Evolutionary conservation across 1,284 basidiomycete genomes (phyloP).

Genomic region (Ceratorhiza oryzae-sativae): DNA sequence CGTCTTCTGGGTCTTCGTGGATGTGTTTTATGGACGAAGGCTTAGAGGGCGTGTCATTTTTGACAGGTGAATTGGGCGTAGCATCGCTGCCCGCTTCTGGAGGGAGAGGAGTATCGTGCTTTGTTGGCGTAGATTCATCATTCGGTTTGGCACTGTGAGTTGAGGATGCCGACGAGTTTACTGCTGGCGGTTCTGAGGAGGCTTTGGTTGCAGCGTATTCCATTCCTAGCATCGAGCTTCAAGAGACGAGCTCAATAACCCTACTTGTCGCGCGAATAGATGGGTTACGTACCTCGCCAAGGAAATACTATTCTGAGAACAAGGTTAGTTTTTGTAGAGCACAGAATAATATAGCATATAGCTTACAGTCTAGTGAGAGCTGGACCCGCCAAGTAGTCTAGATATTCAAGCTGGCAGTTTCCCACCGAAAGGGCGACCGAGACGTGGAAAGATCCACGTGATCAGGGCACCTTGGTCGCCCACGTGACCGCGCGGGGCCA

Average conservation of each 20-base stretch:
- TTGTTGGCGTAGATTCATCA: conserved; percentile 5
- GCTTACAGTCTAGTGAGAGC: conserved; percentile 16
- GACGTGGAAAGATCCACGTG: conserved; percentile 21
- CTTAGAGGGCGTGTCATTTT: neutral
- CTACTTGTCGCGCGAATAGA: neutral
- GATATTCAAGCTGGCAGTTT: conserved; percentile 16
- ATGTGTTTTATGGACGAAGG: neutral
- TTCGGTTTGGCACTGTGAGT: conserved; percentile 30
- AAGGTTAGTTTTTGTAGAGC: neutral
- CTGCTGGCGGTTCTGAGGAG: conserved; percentile 24
- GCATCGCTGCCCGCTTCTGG: neutral
- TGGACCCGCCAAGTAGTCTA: conserved; percentile 30
- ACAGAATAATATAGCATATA: neutral
- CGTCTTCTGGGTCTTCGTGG: conserved; percentile 46
- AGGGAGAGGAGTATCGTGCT: neutral
- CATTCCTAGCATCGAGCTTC: conserved; percentile 21
- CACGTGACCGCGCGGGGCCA: conserved; percentile 13
- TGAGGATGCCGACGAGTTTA: conserved; percentile 18
- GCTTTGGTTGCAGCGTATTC: conserved; percentile 23
- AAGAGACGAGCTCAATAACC: neutral
- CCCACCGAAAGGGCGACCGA: neutral
- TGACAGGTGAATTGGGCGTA: neutral
- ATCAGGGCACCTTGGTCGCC: neutral
- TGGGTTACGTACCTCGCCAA: conserved; percentile 20
- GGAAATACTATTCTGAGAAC: neutral